A percentile compares a stretch with the other conserved stretches of the same genome.
Conservation (phyloP, 2,329 filamentous ascomycete genomes). For the Epichloe festucae region DNA sequence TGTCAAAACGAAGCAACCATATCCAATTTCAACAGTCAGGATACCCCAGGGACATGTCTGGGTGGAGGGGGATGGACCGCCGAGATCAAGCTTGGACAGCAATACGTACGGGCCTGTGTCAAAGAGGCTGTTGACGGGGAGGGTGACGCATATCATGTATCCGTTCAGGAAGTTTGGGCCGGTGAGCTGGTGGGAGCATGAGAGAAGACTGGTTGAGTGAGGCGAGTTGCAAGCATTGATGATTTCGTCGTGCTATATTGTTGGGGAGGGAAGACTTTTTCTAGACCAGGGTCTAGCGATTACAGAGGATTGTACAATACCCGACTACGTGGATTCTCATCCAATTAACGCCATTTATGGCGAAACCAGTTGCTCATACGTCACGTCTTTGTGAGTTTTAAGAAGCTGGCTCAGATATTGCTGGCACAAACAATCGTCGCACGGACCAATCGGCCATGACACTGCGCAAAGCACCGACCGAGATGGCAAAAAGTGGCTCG, state of each 20-base stretch:
- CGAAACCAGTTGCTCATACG: too few species aligned
- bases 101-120: slow-evolving; percentile 83
- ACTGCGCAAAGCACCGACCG: too few species aligned
- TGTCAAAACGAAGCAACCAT: slow-evolving; percentile 52
- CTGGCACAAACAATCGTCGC: neutral
- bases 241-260: neutral
- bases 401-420: too few species aligned
- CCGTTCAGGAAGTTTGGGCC: slow-evolving; percentile 48
- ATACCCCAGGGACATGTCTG: slow-evolving; percentile 81
- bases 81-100: slow-evolving; percentile 62
- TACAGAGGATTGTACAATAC: too few species aligned
- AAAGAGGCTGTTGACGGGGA: slow-evolving; percentile 60
- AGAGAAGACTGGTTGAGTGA: slow-evolving; percentile 14
- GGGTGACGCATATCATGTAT: slow-evolving; percentile 58
- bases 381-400: too few species aligned
- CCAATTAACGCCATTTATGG: too few species aligned
- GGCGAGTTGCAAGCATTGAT: neutral
- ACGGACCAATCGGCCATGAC: neutral
- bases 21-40: slow-evolving; percentile 40
- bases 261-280: neutral
- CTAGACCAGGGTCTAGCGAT: neutral
- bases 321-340: too few species aligned
- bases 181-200: slow-evolving; percentile 45
- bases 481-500: neutral
- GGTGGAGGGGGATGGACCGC: slow-evolving; percentile 76